Base-by-base conservation (phyloP, 257 asterid species). In the Petrea volubilis region DNA sequence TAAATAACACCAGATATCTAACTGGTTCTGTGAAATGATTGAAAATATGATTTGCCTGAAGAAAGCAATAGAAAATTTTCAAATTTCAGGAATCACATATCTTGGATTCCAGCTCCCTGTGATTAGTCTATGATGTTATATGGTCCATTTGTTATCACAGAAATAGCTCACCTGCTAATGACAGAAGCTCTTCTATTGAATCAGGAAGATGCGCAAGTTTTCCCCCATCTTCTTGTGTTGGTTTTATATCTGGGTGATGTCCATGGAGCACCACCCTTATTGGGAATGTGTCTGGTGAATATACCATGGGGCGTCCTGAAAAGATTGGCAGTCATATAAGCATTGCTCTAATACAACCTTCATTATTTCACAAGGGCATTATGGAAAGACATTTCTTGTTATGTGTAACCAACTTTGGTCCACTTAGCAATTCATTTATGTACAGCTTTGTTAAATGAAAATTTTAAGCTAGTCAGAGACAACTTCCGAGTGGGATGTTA, bases 201-300 rank as follows among this genome's bases (percentile, higher is more conserved):
- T 80, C 81, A 10, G 99, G 97, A 69, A 91, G 93, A 85, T 88
- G 90, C 72, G 92, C 85, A 56, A 91, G 90, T 78, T 81, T 87
- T 55, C 96, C 97, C 52, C 85, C 87, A 67, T 78, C 70, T 78
- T 82, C 86, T 75, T 82, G 89, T 43, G 59, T 75, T 61, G 66
- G 60, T 70, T 84, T 87, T 69, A 81, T 77, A 76, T 81, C 88
- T 78, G 95, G 96, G 78, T 87, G 96, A 82, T 91, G 88, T 44
- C 92, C 97, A 79, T 94, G 97, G 73, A 94, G 87, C 76, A 85
- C 78, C 59, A 91, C 88, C 82, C 99, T 88, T 74, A 63, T 67
- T 1, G 87, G 91, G 51, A 71, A 75, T 65, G 49, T 58, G 47
- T 71, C 77, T 49, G 85, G 67, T 69, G 60, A 64, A 63, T 62